Evolutionary conservation across 306 rosid genomes (phyloP).

Genomic region (Acacia acuminata): DNA sequence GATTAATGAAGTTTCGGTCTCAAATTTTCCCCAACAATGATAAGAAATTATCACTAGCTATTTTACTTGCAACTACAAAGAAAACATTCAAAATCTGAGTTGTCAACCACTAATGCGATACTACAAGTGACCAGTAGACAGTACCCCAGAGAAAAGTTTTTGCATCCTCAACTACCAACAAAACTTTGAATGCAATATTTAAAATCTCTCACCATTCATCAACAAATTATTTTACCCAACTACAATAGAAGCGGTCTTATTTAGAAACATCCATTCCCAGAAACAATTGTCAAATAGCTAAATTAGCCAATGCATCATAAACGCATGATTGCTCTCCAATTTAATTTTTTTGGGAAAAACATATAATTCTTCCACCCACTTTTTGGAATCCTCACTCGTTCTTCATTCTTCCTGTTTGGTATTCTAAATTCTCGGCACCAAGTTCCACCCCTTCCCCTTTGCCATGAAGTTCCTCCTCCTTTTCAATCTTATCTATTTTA

Average conservation of each 20-base stretch:
- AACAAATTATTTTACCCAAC: not conserved
- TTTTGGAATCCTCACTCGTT: not conserved
- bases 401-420: not conserved
- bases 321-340: not conserved
- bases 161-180: not conserved
- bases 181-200: not conserved
- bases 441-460: not conserved
- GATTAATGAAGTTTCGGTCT: constrained; percentile 5
- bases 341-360: not conserved
- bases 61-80: constrained; percentile 22
- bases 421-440: not conserved
- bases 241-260: not conserved
- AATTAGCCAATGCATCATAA: not conserved
- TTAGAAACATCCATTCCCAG: not conserved
- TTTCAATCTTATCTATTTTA: not conserved
- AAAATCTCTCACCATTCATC: not conserved
- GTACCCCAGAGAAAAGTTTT: not conserved
- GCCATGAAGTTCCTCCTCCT: not conserved
- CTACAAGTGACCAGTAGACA: not conserved
- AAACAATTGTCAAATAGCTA: not conserved
- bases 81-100: constrained; percentile 17
- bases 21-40: not conserved
- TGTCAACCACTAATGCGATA: not conserved
- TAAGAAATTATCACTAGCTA: not conserved
- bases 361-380: not conserved